Conservation (phyloP, 1,284 basidiomycete genomes). For the Exobasidium cylindrosporum region DNA sequence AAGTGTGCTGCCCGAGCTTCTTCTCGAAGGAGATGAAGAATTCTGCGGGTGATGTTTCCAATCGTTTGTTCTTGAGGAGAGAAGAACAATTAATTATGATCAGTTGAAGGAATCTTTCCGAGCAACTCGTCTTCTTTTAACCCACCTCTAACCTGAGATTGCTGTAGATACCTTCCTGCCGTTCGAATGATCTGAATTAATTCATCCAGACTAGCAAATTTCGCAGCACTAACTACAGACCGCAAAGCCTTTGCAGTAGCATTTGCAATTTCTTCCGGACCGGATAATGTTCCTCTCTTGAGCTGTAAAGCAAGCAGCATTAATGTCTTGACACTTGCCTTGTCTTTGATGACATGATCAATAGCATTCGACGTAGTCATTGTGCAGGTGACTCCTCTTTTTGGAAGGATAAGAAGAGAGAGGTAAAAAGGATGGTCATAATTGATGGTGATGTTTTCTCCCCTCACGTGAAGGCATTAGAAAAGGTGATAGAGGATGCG, state of each 20-base stretch:
- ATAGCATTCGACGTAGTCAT: constrained; percentile 2
- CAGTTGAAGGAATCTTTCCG: constrained; percentile 4
- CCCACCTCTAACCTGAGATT: constrained; percentile 88
- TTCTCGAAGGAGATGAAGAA: constrained; percentile 87
- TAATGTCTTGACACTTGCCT: constrained; percentile 30
- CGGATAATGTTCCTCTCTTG: constrained; percentile 30
- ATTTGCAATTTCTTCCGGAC: constrained; percentile 64
- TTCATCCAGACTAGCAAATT: constrained; percentile 82
- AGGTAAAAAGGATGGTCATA: background rate
- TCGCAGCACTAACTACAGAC: constrained; percentile 80
- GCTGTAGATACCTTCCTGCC: constrained; percentile 75
- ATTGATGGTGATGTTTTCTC: too few relatives aligned
- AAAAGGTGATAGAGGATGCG: background rate
- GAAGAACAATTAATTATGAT: background rate
- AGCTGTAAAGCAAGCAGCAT: constrained; percentile 33
- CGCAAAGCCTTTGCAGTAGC: constrained; percentile 84
- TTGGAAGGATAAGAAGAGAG: background rate
- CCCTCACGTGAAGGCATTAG: too few relatives aligned
- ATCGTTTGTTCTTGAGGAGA: constrained; percentile 74
- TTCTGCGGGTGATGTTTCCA: constrained; percentile 86
- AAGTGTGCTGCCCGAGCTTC: constrained; percentile 60
- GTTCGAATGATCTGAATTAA: constrained; percentile 75
- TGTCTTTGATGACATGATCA: constrained; percentile 25
- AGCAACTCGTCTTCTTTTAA: too few relatives aligned
- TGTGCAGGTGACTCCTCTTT: background rate